Evolutionary conservation across 306 rosid genomes (phyloP).

Genomic region (Rosa persica): DNA sequence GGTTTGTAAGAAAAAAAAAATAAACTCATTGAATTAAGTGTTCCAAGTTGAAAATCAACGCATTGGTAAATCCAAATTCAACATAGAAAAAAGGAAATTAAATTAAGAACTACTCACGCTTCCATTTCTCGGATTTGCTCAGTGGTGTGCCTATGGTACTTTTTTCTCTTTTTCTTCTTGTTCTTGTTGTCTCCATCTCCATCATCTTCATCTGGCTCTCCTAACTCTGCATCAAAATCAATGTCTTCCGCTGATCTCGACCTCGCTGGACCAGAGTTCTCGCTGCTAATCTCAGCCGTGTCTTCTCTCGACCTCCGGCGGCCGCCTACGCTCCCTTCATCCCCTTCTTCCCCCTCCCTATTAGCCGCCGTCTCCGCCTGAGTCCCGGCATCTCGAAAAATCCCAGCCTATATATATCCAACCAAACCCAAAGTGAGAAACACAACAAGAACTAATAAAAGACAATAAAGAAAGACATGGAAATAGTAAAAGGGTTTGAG

Average conservation of each 20-base stretch:
- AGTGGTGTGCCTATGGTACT: slow-evolving; percentile 88
- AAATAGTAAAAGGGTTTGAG: neutral
- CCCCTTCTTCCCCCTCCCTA: slow-evolving; percentile 82
- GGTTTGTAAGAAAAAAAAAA: neutral
- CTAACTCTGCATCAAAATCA: slow-evolving; percentile 65
- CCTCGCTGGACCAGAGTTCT: slow-evolving; percentile 71
- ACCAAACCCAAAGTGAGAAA: neutral
- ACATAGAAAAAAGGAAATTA: neutral
- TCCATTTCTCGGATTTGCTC: slow-evolving; percentile 97
- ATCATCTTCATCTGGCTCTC: slow-evolving; percentile 53
- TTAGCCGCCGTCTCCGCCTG: slow-evolving; percentile 30
- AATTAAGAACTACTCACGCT: slow-evolving; percentile 46
- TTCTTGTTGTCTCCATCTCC: slow-evolving; percentile 43
- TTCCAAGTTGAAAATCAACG: neutral
- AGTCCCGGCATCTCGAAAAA: slow-evolving; percentile 66
- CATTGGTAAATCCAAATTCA: slow-evolving; percentile 1
- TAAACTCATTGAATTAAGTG: neutral
- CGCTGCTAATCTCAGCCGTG: slow-evolving; percentile 79
- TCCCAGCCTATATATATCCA: slow-evolving; percentile 63
- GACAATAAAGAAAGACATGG: neutral
- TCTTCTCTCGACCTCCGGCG: slow-evolving; percentile 42
- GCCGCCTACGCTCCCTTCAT: slow-evolving; percentile 43
- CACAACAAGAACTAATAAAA: neutral
- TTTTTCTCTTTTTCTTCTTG: slow-evolving; percentile 81
- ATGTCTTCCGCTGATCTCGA: slow-evolving; percentile 89